Evolutionary conservation across 208 protist genomes (phyloP).

Genomic region (Wallacemonas sp.): DNA sequence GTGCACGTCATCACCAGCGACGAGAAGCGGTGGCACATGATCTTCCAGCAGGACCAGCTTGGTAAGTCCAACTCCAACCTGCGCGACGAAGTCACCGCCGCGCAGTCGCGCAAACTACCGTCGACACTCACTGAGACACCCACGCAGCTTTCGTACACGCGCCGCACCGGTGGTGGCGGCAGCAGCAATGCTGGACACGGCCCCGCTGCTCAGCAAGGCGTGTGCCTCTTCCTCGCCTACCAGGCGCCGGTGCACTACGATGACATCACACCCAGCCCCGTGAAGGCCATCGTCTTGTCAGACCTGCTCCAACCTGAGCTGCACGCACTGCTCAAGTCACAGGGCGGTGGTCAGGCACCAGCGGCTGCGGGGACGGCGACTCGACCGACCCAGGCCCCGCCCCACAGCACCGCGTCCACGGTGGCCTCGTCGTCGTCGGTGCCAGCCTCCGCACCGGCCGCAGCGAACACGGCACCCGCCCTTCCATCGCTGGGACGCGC

Average conservation of each 20-base stretch:
- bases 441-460: background rate
- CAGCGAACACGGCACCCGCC: background rate
- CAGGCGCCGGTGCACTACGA: slow-evolving; percentile 79
- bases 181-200: background rate
- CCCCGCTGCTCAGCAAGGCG: background rate
- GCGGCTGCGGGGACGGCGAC: background rate
- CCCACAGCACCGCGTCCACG: background rate
- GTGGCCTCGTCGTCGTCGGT: background rate
- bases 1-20: slow-evolving; percentile 88
- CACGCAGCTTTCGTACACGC: slow-evolving; percentile 8
- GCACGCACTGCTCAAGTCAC: slow-evolving; percentile 19
- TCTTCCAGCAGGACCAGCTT: slow-evolving; percentile 75
- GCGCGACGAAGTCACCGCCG: background rate
- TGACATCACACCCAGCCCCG: slow-evolving; percentile 48
- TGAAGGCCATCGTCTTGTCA: slow-evolving; percentile 31
- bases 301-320: slow-evolving; percentile 46
- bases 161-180: background rate
- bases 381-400: background rate
- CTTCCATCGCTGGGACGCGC: background rate
- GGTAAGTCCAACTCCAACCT: slow-evolving; percentile 23
- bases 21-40: slow-evolving; percentile 63
- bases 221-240: slow-evolving; percentile 80
- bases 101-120: background rate
- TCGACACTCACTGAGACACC: background rate
- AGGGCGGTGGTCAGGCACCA: background rate